These are phyloP conservation scores for Globisporangium perplexum DNA, from an alignment of 352 stramenopile genomes.

Conservation along the genomic window DNA sequence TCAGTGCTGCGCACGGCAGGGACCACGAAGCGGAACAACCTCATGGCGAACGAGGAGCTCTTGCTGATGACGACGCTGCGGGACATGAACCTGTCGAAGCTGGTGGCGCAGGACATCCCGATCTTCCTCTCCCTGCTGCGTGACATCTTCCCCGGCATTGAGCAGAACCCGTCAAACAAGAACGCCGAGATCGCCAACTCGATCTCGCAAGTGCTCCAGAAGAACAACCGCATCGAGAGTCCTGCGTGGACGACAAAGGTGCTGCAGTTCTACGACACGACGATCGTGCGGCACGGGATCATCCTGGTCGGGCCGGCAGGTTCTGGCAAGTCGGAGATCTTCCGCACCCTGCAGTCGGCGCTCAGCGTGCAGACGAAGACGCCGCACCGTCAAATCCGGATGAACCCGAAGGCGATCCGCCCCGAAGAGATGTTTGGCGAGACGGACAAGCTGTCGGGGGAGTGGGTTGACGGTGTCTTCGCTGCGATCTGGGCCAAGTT, in stretches of 20 bases:
- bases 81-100: conserved; percentile 93
- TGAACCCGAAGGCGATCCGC: conserved; percentile 83
- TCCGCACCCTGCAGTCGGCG: conserved; percentile 57
- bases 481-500: conserved; percentile 84
- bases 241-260: conserved; percentile 85
- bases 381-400: conserved; percentile 63
- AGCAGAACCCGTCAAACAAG: conserved; percentile 36
- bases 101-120: conserved; percentile 88
- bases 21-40: conserved; percentile 92
- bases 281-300: conserved; percentile 90
- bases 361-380: conserved; percentile 55
- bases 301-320: conserved; percentile 87
- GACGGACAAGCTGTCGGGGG: conserved; percentile 67
- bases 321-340: conserved; percentile 73
- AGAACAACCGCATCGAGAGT: conserved; percentile 57
- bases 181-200: conserved; percentile 66
- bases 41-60: conserved; percentile 90
- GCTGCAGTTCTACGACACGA: conserved; percentile 91
- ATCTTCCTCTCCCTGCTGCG: conserved; percentile 88
- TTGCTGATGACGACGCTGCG: conserved; percentile 94
- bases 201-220: conserved; percentile 68
- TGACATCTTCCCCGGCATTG: conserved; percentile 83
- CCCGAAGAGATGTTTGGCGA: conserved; percentile 81
- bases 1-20: conserved; percentile 94
- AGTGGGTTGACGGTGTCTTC: conserved; percentile 77